These are phyloP conservation scores for Nannochloris sp. DNA, from an alignment of 139 green algal species.

Conservation along the genomic window DNA sequence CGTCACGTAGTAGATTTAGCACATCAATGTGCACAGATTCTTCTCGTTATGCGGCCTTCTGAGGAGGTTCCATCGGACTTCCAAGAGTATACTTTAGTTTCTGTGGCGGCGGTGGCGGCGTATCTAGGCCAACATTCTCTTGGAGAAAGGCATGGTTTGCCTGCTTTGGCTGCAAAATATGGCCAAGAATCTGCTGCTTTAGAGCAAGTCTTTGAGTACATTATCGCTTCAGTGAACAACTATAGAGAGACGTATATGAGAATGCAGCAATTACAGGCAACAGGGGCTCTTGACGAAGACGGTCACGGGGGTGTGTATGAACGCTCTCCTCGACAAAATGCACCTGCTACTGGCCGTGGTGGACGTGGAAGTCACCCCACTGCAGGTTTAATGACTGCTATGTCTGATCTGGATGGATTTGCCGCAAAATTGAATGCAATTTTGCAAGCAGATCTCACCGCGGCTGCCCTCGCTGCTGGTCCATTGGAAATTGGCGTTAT, in stretches of 20 bases:
- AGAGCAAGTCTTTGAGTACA: conserved; percentile 79
- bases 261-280: conserved; percentile 25
- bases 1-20: conserved; percentile 45
- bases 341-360: background rate
- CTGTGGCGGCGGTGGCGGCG: conserved; percentile 60
- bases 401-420: conserved; percentile 66
- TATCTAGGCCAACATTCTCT: conserved; percentile 57
- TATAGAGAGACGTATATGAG: conserved; percentile 52
- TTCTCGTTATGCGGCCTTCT: conserved; percentile 68
- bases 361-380: background rate
- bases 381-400: conserved; percentile 2
- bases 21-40: conserved; percentile 67
- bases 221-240: conserved; percentile 60
- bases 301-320: background rate
- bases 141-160: conserved; percentile 54
- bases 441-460: conserved; percentile 50
- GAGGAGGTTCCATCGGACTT: conserved; percentile 67
- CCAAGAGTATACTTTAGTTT: conserved; percentile 78
- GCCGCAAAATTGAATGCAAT: conserved; percentile 49
- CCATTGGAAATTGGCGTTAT: conserved; percentile 37
- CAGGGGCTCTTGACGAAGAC: conserved; percentile 24
- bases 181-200: conserved; percentile 49
- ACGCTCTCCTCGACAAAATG: conserved; percentile 1
- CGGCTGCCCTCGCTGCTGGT: conserved; percentile 29
- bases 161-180: conserved; percentile 50